These are phyloP conservation scores for Diatrype stigma DNA, from an alignment of 2,329 filamentous ascomycete genomes.

Conservation along the genomic window DNA sequence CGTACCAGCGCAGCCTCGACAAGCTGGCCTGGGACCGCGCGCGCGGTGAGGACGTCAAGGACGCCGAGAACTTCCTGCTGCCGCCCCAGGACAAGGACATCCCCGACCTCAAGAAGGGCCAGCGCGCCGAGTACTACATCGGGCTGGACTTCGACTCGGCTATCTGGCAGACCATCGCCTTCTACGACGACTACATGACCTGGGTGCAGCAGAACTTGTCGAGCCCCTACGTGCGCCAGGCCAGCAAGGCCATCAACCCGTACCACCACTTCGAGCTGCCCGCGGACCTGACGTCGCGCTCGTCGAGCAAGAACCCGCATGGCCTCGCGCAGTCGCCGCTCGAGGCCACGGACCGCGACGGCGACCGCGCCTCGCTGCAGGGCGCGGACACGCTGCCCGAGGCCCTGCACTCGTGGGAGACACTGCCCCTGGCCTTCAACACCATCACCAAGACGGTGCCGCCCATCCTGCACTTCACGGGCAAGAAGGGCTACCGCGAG, in stretches of 20 bases:
- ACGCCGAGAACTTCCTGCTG: constrained; percentile 13
- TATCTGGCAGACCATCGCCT: constrained; percentile 6
- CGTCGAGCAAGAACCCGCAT: not conserved
- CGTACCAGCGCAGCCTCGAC: constrained; percentile 32
- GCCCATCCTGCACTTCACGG: constrained; percentile 36
- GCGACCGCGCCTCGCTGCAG: not conserved
- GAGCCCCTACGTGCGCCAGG: not conserved
- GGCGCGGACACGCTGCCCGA: constrained; percentile 8
- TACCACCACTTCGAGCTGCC: constrained; percentile 3
- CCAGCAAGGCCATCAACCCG: not conserved
- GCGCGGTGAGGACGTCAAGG: constrained; percentile 9
- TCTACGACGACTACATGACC: constrained; percentile 4
- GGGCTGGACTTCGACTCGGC: constrained; percentile 6
- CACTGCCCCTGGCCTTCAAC: constrained; percentile 32
- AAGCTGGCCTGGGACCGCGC: constrained; percentile 19
- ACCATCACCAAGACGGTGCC: constrained; percentile 33
- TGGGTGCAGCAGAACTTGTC: constrained; percentile 6
- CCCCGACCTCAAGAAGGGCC: not conserved
- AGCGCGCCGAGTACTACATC: constrained; percentile 4
- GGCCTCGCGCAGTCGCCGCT: constrained; percentile 1
- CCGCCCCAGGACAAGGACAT: constrained; percentile 3
- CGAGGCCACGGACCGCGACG: not conserved
- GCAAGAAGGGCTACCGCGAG: constrained; percentile 29
- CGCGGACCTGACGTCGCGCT: not conserved
- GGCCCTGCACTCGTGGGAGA: constrained; percentile 17